These are phyloP conservation scores for Eimeria necatrix DNA, from an alignment of 169 alveolate species.

Conservation along the genomic window DNA sequence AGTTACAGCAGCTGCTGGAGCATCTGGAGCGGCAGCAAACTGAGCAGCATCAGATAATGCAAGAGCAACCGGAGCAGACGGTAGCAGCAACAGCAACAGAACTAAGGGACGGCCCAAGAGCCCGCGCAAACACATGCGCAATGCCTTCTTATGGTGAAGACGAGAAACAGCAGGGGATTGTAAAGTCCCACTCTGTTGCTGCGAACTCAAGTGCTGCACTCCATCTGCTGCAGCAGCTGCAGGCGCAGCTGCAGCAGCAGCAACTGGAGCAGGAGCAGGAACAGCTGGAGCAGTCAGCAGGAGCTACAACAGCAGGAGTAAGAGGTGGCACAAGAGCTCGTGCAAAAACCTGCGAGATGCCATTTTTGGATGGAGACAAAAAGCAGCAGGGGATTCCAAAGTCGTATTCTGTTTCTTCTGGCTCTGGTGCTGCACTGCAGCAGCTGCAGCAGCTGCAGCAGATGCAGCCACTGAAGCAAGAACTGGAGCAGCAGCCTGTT, in stretches of 20 bases:
- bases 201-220: conserved; percentile 8
- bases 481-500: neutral
- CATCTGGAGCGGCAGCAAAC: neutral
- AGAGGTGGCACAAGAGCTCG: too few relatives aligned
- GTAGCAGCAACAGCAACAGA: conserved; percentile 7
- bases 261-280: neutral
- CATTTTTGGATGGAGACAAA: neutral
- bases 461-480: neutral
- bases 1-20: neutral
- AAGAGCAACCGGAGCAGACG: neutral
- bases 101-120: too few relatives aligned
- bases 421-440: conserved; percentile 33
- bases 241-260: neutral
- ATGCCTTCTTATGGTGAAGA: neutral
- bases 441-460: conserved; percentile 15
- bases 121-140: neutral
- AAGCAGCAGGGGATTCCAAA: neutral
- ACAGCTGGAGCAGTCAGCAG: conserved; percentile 37
- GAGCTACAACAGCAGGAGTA: neutral
- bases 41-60: neutral
- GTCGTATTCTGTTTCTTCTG: neutral
- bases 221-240: conserved; percentile 32
- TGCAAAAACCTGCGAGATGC: neutral
- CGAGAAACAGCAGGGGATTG: neutral
- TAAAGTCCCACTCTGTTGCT: neutral